A percentile compares a stretch with the other conserved stretches of the same genome.
Conservation (phyloP, 306 rosid genomes). For the Oemleria cerasiformis region DNA sequence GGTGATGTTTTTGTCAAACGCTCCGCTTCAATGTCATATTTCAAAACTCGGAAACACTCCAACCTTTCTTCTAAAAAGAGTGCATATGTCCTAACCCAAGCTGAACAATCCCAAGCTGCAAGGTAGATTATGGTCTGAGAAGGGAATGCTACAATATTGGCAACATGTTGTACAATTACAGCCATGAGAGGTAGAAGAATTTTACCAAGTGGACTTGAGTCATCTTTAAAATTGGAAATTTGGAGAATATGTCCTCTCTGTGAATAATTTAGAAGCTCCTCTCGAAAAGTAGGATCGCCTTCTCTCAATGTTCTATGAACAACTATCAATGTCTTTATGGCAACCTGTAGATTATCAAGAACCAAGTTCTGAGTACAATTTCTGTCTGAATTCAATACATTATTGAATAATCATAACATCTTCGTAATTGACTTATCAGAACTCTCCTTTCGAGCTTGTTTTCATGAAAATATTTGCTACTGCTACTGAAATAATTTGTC, state of each 20-base stretch:
- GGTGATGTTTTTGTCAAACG: constrained; percentile 56
- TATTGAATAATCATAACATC: not conserved
- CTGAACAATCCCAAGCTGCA: constrained; percentile 99
- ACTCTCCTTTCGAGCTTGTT: not conserved
- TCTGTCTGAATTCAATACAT: no score
- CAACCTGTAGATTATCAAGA: constrained; percentile 50
- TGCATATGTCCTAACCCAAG: constrained; percentile 88
- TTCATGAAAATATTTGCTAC: not conserved
- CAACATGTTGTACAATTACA: not conserved
- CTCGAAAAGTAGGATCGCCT: constrained; percentile 84
- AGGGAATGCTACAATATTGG: constrained; percentile 13
- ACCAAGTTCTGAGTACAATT: no score
- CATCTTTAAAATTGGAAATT: constrained; percentile 86
- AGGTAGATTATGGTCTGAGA: constrained; percentile 27
- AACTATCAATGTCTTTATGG: constrained; percentile 88
- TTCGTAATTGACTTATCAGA: not conserved
- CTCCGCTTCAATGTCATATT: constrained; percentile 76
- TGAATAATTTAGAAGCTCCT: constrained; percentile 66
- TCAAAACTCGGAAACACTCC: constrained; percentile 71
- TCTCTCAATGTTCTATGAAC: constrained; percentile 92
- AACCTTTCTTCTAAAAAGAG: constrained; percentile 79
- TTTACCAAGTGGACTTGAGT: constrained; percentile 79
- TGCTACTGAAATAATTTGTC: not conserved
- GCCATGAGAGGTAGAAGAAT: constrained; percentile 3
- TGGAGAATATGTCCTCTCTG: constrained; percentile 65